Conservation (phyloP, 2,329 filamentous ascomycete species). For the Ophiostoma ips region DNA sequence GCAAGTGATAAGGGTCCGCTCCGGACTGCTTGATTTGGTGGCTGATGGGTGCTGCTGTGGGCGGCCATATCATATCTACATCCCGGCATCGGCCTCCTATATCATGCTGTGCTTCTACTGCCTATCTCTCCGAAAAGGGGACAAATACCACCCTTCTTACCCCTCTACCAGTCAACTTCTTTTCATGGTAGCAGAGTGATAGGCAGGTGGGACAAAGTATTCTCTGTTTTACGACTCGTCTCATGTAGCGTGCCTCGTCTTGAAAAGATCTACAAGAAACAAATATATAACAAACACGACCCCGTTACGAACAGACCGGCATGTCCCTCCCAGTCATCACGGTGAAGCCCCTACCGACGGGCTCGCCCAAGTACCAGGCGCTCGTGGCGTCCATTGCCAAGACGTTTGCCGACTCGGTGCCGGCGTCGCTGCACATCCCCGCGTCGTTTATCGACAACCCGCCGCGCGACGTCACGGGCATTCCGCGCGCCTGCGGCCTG, state of each 20-base stretch:
- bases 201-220: no score
- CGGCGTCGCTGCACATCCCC: background rate
- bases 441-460: background rate
- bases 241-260: no score
- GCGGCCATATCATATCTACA: no score
- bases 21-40: background rate
- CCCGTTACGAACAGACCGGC: background rate
- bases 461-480: background rate
- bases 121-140: background rate
- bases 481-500: slow-evolving; percentile 5
- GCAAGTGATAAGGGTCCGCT: background rate
- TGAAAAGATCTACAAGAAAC: no score
- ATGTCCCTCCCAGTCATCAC: background rate
- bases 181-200: no score
- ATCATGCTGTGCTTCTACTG: no score
- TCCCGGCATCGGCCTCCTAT: no score
- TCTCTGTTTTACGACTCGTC: no score
- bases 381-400: background rate
- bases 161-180: no score
- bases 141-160: no score
- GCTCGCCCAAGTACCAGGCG: background rate
- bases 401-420: background rate
- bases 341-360: background rate
- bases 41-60: no score
- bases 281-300: no score